These are phyloP conservation scores for Irpex lacteus DNA, from an alignment of 1,284 basidiomycete species.

Conservation along the genomic window DNA sequence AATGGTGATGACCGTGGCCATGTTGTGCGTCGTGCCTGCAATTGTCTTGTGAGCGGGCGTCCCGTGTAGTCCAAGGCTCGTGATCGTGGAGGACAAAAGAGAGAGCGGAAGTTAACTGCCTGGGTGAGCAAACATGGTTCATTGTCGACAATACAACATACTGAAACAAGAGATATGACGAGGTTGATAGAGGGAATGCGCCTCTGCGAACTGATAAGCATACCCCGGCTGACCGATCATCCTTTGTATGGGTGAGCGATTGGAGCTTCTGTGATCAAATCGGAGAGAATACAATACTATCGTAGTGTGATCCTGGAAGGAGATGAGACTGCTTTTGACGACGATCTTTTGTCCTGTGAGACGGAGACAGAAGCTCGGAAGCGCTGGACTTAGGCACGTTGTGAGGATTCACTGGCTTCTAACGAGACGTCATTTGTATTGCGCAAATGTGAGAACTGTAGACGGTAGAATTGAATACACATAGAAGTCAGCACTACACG, in stretches of 20 bases:
- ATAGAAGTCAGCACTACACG: background rate
- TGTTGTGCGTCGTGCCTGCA: background rate
- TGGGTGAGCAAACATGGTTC: background rate
- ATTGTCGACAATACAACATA: background rate
- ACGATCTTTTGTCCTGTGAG: background rate
- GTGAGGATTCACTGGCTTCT: background rate
- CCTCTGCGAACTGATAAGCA: background rate
- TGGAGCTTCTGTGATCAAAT: background rate
- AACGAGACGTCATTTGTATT: background rate
- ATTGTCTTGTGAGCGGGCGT: background rate
- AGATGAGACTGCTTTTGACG: background rate
- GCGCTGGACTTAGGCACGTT: background rate
- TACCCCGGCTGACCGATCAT: background rate
- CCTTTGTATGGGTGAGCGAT: background rate
- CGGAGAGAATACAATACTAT: background rate
- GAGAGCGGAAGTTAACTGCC: background rate
- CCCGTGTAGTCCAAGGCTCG: background rate
- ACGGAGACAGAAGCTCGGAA: background rate
- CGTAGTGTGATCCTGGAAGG: background rate
- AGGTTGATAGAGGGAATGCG: background rate
- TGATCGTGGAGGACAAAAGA: background rate
- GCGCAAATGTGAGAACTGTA: background rate
- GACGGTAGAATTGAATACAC: background rate
- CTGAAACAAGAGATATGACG: background rate
- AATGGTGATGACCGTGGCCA: background rate